A percentile compares a stretch with the other conserved stretches of the same genome.
Evolutionary conservation across 768 basidiomycete genomes (phyloP).

Genomic region (Mycena galopus): DNA sequence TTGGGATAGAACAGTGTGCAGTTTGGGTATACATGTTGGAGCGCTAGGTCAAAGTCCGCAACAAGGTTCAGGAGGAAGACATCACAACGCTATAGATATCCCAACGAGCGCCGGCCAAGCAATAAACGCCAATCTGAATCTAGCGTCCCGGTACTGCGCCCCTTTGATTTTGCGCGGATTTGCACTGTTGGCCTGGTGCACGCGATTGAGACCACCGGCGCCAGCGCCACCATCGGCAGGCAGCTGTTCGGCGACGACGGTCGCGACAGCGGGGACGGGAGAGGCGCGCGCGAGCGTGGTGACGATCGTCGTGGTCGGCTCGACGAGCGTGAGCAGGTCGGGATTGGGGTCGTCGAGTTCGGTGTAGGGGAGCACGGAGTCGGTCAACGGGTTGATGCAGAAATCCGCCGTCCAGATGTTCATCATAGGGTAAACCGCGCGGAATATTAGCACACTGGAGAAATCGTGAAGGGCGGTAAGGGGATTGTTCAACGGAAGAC

Average conservation of each 20-base stretch:
- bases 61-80: background rate
- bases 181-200: conserved; percentile 22
- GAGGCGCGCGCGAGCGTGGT: conserved; percentile 26
- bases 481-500: conserved; percentile 15
- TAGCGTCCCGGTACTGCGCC: conserved; percentile 49
- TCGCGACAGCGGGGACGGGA: conserved; percentile 29
- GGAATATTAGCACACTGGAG: conserved; percentile 52
- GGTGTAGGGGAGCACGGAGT: conserved; percentile 35
- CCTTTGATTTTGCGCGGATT: conserved; percentile 44
- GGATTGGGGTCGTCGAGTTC: conserved; percentile 23
- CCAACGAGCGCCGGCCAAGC: conserved; percentile 71
- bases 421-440: conserved; percentile 41
- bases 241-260: conserved; percentile 25
- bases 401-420: conserved; percentile 66
- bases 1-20: no score
- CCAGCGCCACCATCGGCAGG: conserved; percentile 21
- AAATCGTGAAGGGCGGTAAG: background rate
- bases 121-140: conserved; percentile 64
- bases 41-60: background rate
- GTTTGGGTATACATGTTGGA: conserved; percentile 1
- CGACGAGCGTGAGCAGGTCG: conserved; percentile 35
- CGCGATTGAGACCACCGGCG: conserved; percentile 11
- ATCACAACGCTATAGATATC: conserved; percentile 64
- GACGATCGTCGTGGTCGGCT: conserved; percentile 32
- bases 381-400: conserved; percentile 48